Evolutionary conservation across 2,329 filamentous ascomycete species (phyloP).

Genomic region (Pseudomassariella vexata): DNA sequence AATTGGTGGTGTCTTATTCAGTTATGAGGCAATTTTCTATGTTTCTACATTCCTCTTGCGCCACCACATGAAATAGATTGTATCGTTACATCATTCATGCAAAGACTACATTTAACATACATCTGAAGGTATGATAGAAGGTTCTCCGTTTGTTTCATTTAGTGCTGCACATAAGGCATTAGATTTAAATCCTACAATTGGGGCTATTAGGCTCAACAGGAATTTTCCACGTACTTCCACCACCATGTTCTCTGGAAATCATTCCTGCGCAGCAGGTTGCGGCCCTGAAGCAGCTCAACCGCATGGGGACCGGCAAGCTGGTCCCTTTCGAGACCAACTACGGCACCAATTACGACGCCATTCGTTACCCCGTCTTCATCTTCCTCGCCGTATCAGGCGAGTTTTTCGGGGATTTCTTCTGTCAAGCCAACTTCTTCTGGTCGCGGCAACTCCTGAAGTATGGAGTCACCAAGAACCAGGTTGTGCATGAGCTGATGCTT

Average conservation of each 20-base stretch:
- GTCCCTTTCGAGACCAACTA: constrained; percentile 57
- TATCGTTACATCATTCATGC: too few species aligned
- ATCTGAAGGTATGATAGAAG: too few species aligned
- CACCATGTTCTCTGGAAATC: constrained; percentile 49
- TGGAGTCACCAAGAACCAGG: constrained; percentile 45
- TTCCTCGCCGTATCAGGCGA: constrained; percentile 52
- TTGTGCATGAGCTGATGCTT: constrained; percentile 49
- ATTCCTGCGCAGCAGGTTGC: constrained; percentile 54
- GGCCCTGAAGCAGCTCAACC: constrained; percentile 51
- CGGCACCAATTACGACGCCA: constrained; percentile 45
- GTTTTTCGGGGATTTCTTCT: constrained; percentile 53
- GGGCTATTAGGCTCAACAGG: too few species aligned
- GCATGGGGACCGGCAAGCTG: constrained; percentile 53
- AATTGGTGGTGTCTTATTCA: constrained; percentile 56
- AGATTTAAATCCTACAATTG: too few species aligned
- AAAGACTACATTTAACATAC: too few species aligned
- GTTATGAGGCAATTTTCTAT: constrained; percentile 39
- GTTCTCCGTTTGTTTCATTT: too few species aligned
- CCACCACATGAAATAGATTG: too few species aligned
- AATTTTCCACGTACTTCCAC: constrained; percentile 56
- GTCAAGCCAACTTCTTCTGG: constrained; percentile 52
- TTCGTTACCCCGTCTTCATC: constrained; percentile 52
- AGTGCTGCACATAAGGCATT: too few species aligned
- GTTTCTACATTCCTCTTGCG: too few species aligned
- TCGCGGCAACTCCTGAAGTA: constrained; percentile 47